Conservation (phyloP, 176 grass and related monocot species). For the Oryza rufipogon region DNA sequence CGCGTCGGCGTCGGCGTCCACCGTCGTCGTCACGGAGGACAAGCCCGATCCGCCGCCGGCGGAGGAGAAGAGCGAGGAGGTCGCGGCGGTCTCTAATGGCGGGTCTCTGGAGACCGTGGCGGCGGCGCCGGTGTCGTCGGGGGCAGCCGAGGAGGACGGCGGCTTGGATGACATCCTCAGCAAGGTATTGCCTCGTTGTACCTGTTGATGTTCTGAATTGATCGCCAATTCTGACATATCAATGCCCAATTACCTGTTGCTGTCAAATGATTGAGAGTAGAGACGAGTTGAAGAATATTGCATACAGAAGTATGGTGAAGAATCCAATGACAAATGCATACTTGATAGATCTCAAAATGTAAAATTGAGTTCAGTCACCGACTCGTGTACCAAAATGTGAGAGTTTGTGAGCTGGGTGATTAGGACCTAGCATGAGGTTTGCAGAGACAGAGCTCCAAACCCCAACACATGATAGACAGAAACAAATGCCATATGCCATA, state of each 20-base stretch:
- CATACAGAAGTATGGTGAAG: neutral
- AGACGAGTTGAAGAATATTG: neutral
- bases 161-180: constrained; percentile 38
- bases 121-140: constrained; percentile 11
- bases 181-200: constrained; percentile 46
- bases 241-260: neutral
- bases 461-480: neutral
- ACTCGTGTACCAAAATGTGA: neutral
- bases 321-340: neutral
- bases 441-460: neutral
- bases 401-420: neutral
- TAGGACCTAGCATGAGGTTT: neutral
- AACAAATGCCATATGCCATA: neutral
- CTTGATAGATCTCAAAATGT: neutral
- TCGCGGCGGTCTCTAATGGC: neutral
- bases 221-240: neutral
- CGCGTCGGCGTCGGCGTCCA: neutral
- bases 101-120: constrained; percentile 23
- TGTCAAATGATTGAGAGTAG: neutral
- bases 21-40: constrained; percentile 48
- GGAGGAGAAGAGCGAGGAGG: neutral
- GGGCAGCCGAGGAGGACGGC: neutral
- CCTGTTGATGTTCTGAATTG: neutral
- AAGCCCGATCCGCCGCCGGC: constrained; percentile 41
- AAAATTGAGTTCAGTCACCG: neutral